A percentile compares a stretch with the other conserved stretches of the same genome.
These are phyloP conservation scores for Cryphonectria parasitica DNA, from an alignment of 2,329 filamentous ascomycete species.

Conservation along the genomic window DNA sequence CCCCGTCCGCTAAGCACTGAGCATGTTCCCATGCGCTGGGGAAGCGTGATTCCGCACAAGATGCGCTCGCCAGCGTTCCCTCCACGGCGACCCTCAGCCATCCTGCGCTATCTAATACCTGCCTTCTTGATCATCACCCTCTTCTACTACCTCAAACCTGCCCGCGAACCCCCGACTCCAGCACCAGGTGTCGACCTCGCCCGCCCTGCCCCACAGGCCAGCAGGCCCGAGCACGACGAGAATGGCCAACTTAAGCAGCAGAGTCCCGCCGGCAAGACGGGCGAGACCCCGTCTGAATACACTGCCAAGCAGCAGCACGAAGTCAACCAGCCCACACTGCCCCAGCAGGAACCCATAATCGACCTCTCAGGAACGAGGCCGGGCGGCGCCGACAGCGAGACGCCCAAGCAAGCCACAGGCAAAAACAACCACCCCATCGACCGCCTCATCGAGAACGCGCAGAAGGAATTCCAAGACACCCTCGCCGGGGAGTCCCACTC, in stretches of 20 bases:
- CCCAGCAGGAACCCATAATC: conserved; percentile 23
- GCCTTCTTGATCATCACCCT: conserved; percentile 38
- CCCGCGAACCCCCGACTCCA: conserved; percentile 7
- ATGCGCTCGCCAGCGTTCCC: conserved; percentile 46
- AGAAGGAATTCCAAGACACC: conserved; percentile 45
- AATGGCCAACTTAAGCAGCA: conserved; percentile 20
- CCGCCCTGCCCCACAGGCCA: not conserved
- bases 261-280: conserved; percentile 23
- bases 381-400: conserved; percentile 14
- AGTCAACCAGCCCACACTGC: conserved; percentile 16
- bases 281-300: conserved; percentile 18
- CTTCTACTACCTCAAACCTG: conserved; percentile 37
- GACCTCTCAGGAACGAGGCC: not conserved
- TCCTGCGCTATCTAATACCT: conserved; percentile 44
- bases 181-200: not conserved
- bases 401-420: conserved; percentile 4
- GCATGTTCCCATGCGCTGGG: conserved; percentile 29
- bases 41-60: conserved; percentile 32
- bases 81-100: conserved; percentile 44
- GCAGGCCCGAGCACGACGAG: conserved; percentile 5
- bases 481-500: conserved; percentile 51
- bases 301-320: conserved; percentile 25
- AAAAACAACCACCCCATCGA: conserved; percentile 51
- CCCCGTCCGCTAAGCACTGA: conserved; percentile 1
- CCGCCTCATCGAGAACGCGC: conserved; percentile 51